Base-by-base conservation (phyloP, 2,329 filamentous ascomycete genomes). In the Celoporthe dispersa region DNA sequence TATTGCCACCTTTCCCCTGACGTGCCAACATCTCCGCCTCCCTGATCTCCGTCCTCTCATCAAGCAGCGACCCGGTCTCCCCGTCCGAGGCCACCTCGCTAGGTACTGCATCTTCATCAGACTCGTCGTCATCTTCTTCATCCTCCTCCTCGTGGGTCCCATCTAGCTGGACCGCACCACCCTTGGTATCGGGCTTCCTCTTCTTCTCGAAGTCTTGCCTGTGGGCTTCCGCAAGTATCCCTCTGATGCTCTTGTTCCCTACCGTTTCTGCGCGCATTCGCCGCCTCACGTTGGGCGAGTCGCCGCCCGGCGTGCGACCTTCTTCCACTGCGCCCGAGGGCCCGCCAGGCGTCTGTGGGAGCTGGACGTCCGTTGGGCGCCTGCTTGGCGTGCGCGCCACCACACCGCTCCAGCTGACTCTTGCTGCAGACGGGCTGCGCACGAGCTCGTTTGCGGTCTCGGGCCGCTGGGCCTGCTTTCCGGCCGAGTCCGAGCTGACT, bases 201-300 rank as follows among this genome's bases (percentile, higher is more conserved):
- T 89, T 92, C 82, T 96, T 92, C 81, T 97, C 92, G 78, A 98
- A 98, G 81, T 98, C 95, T 79, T 97, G 92, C 71, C 88, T 91
- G 79, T 98, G 96, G 7, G 95, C 95, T 72, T 91, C 87, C 4
- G 93, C 92, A 74, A 98, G 85, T n/a, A 94, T 89, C 19, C 86
- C 88, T 6, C 84, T 83, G 68, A 89, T 84, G 0, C 81, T 81
- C 62, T 73, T 77, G 68, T 72, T 80, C 25, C 80, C 80, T 8
- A 74, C 67, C 1, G 79, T 76, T 28, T 81, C 79, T 0, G 79
- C 66, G 64, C 79, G 79, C 11, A 80, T 78, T 44, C 70, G 76
- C 31, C 74, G 71, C 25, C 80, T 71, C n/a, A 77, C 73, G 8
- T 72, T 66, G n/a, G 64, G 25, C n/a, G 65, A 59, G 31, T 70